These are phyloP conservation scores for Davidsoniella eucalypti DNA, from an alignment of 2,329 filamentous ascomycete species.

Conservation along the genomic window DNA sequence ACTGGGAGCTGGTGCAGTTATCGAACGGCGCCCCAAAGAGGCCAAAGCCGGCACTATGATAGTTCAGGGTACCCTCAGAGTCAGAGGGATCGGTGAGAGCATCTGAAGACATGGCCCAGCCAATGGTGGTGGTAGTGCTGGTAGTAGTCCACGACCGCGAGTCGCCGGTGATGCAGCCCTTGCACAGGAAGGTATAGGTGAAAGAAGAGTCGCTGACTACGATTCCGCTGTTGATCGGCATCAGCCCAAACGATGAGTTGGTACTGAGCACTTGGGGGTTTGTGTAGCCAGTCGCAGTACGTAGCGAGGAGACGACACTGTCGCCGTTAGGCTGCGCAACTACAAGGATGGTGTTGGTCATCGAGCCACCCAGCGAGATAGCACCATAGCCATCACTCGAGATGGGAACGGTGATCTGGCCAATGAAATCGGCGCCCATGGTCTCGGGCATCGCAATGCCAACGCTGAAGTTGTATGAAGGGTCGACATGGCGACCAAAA, in stretches of 20 bases:
- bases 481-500: constrained; percentile 22
- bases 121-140: constrained; percentile 20
- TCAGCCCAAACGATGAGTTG: constrained; percentile 21
- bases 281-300: constrained; percentile 25
- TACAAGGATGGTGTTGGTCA: constrained; percentile 31
- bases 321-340: constrained; percentile 32
- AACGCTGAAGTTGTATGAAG: constrained; percentile 26
- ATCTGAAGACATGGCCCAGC: constrained; percentile 24
- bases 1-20: constrained; percentile 19
- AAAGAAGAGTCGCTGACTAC: constrained; percentile 35
- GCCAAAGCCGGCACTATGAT: constrained; percentile 26
- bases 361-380: constrained; percentile 28
- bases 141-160: constrained; percentile 15
- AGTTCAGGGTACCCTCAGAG: constrained; percentile 20
- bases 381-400: constrained; percentile 28
- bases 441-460: constrained; percentile 34
- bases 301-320: constrained; percentile 21
- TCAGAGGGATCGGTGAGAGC: constrained; percentile 20
- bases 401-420: constrained; percentile 31
- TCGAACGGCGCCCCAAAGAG: constrained; percentile 22
- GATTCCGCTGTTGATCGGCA: constrained; percentile 34
- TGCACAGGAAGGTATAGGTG: constrained; percentile 37
- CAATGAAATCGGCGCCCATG: constrained; percentile 34
- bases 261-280: constrained; percentile 29
- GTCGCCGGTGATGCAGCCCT: constrained; percentile 24